Evolutionary conservation across 2,329 filamentous ascomycete species (phyloP).

Genomic region (Zymoseptoria brevis): DNA sequence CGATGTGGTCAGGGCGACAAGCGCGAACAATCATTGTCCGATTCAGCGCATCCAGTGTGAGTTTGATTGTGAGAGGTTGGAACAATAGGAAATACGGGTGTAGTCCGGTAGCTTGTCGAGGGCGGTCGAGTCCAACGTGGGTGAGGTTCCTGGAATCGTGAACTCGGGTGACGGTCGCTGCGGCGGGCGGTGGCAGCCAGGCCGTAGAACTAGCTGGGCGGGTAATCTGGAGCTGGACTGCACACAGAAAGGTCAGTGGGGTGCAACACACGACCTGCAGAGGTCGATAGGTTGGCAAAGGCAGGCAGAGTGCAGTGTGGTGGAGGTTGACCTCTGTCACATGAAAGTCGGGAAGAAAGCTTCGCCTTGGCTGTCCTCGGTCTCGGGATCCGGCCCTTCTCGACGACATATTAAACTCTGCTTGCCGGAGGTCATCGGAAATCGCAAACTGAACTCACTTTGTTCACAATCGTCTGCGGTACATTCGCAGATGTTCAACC

Average conservation of each 20-base stretch:
- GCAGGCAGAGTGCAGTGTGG: not conserved
- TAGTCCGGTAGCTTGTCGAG: not conserved
- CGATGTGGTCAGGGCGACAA: not conserved
- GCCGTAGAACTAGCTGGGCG: not conserved
- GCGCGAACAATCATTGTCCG: slow-evolving; percentile 1
- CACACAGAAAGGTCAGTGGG: not conserved
- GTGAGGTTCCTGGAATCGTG: not conserved
- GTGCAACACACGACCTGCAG: not conserved
- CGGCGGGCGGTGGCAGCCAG: not conserved
- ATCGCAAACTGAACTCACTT: no score
- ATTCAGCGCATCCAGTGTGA: not conserved
- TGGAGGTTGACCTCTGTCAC: not conserved
- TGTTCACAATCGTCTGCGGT: no score
- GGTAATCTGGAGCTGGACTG: not conserved
- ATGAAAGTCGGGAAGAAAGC: not conserved
- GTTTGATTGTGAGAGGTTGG: not conserved
- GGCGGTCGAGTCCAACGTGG: not conserved
- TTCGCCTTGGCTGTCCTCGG: not conserved
- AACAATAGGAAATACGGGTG: not conserved
- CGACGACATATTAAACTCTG: no score
- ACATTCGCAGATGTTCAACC: no score
- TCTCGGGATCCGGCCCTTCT: not conserved
- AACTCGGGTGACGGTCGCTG: not conserved
- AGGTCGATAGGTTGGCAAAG: not conserved
- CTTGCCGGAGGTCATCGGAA: no score